These are phyloP conservation scores for Citropsis articulata DNA, from an alignment of 345 rosid genomes.

Conservation along the genomic window DNA sequence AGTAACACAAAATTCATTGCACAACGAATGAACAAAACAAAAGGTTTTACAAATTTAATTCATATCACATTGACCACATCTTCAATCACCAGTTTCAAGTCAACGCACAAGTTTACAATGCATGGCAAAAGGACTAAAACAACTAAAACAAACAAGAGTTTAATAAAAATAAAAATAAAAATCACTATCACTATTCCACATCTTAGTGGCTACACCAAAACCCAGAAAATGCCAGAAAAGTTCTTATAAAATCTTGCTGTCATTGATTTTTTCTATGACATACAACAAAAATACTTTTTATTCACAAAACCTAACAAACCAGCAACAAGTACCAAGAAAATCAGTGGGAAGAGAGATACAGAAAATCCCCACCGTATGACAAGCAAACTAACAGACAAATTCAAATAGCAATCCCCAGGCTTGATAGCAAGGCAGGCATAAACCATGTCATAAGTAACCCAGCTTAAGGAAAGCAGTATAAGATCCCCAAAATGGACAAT, in stretches of 20 bases:
- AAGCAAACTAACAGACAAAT: not conserved
- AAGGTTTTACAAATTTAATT: not conserved
- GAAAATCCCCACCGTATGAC: not conserved
- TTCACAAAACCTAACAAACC: not conserved
- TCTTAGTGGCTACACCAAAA: not conserved
- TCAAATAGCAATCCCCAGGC: not conserved
- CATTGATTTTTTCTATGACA: not conserved
- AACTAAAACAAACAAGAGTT: not conserved
- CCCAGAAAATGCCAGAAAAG: not conserved
- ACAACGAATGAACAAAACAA: not conserved
- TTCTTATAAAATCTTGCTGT: not conserved
- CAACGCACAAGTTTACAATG: not conserved
- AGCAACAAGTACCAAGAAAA: not conserved
- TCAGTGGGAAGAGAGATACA: not conserved
- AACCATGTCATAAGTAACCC: not conserved
- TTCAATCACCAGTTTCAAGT: not conserved
- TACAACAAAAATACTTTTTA: not conserved
- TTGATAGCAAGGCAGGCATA: constrained; percentile 1
- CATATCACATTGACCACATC: not conserved
- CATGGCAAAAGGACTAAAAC: not conserved
- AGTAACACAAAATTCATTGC: not conserved
- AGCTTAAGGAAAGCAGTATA: not conserved
- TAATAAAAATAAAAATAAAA: not conserved
- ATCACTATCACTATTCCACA: not conserved
- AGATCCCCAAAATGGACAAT: not conserved